A percentile compares a stretch with the other conserved stretches of the same genome.
Evolutionary conservation across 225 moss, liverwort and hornwort species (phyloP).

Genomic region (Physcomitrium patens): DNA sequence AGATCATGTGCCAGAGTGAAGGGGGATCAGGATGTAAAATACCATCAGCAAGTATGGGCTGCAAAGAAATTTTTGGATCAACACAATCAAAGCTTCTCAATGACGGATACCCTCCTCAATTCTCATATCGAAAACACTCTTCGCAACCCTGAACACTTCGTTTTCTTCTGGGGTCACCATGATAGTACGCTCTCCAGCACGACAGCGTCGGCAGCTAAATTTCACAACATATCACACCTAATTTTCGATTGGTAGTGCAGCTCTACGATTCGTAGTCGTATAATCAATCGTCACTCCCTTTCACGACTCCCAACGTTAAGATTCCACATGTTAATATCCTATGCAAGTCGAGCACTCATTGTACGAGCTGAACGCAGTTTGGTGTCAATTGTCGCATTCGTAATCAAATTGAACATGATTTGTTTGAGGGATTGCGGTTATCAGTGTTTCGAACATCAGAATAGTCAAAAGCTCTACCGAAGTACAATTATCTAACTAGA

Average conservation of each 20-base stretch:
- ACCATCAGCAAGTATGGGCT: conserved; percentile 46
- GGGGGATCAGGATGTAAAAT: conserved; percentile 5
- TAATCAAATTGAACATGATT: no score
- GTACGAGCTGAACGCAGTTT: not conserved
- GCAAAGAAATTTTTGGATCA: conserved; percentile 48
- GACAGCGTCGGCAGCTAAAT: not conserved
- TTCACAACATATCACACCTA: conserved; percentile 16
- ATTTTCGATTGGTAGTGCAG: not conserved
- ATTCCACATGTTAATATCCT: not conserved
- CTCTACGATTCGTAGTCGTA: conserved; percentile 1
- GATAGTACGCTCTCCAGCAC: not conserved
- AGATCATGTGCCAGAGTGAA: not conserved
- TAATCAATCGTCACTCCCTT: not conserved
- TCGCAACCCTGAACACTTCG: conserved; percentile 20
- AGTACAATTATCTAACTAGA: not conserved
- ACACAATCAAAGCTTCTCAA: conserved; percentile 61
- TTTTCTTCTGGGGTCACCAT: conserved; percentile 32
- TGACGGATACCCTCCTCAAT: conserved; percentile 77
- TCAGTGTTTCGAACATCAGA: no score
- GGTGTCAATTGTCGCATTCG: not conserved
- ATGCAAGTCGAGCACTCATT: not conserved
- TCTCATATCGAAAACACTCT: conserved; percentile 41
- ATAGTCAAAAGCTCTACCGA: not conserved
- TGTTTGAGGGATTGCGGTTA: no score
- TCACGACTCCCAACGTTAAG: not conserved